These are phyloP conservation scores for Cylindrodendrum hubeiense DNA, from an alignment of 2,329 filamentous ascomycete genomes.

Conservation along the genomic window DNA sequence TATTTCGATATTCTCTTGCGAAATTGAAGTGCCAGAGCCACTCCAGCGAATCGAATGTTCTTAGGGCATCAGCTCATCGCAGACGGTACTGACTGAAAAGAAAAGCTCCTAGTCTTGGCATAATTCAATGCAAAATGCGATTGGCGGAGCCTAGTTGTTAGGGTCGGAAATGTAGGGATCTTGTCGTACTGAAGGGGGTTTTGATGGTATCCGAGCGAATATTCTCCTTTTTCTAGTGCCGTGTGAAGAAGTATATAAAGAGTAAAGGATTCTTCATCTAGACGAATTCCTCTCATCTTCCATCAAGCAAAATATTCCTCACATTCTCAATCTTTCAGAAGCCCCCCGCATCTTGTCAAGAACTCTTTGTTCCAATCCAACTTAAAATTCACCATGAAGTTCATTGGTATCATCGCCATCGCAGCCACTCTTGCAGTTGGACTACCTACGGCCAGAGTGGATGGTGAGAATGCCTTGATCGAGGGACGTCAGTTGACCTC, in stretches of 20 bases:
- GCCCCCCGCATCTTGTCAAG: not conserved
- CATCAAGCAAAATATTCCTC: not conserved
- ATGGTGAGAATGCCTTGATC: not conserved
- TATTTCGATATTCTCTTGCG: not conserved
- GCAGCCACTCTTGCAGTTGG: constrained; percentile 1
- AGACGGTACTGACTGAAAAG: not conserved
- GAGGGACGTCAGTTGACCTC: constrained; percentile 37
- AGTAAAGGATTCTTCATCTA: not conserved
- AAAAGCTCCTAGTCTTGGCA: not conserved
- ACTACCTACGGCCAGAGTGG: not conserved
- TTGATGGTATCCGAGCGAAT: not conserved
- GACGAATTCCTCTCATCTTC: not conserved
- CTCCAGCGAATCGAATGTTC: not conserved
- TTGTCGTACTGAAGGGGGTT: not conserved
- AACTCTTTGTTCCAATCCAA: not conserved
- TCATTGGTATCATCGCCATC: not conserved
- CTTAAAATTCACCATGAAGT: constrained; percentile 9
- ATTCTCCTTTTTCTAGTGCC: not conserved
- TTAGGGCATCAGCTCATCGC: not conserved
- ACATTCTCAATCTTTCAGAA: not conserved
- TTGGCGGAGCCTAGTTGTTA: not conserved
- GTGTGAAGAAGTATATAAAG: not conserved
- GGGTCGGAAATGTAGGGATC: too few species aligned
- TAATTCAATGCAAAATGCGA: not conserved
- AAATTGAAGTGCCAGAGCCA: not conserved